Evolutionary conservation across 1,139 yeast genomes (phyloP), one percentile per base, ranked within the genome.

Genomic region (Debaryomycetaceae sp.): DNA sequence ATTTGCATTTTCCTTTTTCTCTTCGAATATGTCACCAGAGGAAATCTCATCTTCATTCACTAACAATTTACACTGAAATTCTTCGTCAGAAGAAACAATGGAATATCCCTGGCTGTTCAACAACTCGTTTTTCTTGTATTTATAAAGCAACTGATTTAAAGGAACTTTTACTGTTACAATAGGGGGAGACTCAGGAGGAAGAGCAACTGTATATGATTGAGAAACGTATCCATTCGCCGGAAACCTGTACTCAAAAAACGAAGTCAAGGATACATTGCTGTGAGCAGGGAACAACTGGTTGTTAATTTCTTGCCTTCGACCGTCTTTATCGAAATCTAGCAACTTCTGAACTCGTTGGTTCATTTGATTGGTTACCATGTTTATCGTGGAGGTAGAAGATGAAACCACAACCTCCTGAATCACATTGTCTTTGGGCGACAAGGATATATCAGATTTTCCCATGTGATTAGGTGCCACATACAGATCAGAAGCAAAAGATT

Each of bases 21-120:
- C 65, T 44, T 59, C 45, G 54, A 71, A 50, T 56, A 75, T 64
- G 36, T 67, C 56, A 40, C 73, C 61, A 18, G 52, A 59, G 15
- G 61, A 59, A 1, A 76, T 73, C 41, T 70, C 75, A 37, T 75
- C 79, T 17, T 76, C 79, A 49, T 78, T 78, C 14, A 77, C 74
- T 6, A 58, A 59, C 37, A 78, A 56, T 30, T 59, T 63, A 39
- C 75, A 70, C 51, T 66, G 70, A 47, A 70, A 71, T 38, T 74
- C 79, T 39, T 72, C 69, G 38, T 59, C 63, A 5, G 65, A 54
- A 5, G 59, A 49, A 47, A 52, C 53, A 34, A 50, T 53, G 9
- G 56, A 47, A 33, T 47, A 52, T 0, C 67, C 67, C 18, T 56
- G 67, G 5, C 71, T 72, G 34, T 56, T 61, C 0, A 57, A 50